phyloP scores from a whole-genome alignment of 805 yeast genomes.

The Pichia nakasei region DNA sequence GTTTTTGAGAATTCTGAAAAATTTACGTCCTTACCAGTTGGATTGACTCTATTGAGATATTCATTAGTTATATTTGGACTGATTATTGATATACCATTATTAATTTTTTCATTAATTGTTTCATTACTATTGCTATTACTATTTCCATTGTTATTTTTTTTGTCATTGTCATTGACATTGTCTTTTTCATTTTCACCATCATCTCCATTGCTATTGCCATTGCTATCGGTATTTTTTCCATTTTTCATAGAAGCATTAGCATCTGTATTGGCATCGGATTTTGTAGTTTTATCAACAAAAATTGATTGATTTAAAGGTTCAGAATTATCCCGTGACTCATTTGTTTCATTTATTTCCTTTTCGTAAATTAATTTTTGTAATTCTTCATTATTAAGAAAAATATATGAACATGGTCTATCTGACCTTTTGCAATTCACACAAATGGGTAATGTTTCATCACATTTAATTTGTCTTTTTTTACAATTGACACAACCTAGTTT shows the following conservation, averaged over 20 bases:
- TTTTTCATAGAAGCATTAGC: no score
- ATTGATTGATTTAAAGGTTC: no score
- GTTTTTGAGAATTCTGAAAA: no score
- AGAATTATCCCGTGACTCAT: no score
- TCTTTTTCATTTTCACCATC: no score
- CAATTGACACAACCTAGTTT: slow-evolving; percentile 23
- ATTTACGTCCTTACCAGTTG: background rate
- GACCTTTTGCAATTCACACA: slow-evolving; percentile 19
- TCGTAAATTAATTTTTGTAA: slow-evolving; percentile 2
- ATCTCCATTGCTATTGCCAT: no score
- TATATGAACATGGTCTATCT: slow-evolving; percentile 6
- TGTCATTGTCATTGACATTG: no score
- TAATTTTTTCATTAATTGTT: background rate
- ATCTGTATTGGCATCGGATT: no score
- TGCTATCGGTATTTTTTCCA: no score
- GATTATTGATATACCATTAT: background rate
- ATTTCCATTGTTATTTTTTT: background rate
- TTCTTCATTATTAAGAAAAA: background rate
- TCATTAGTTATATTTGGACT: background rate
- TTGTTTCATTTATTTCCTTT: no score
- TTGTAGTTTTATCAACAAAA: no score
- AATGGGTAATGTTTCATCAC: slow-evolving; percentile 21
- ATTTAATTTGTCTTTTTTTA: slow-evolving; percentile 22
- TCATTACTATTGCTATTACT: background rate
- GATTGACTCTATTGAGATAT: background rate